phyloP scores from a whole-genome alignment of 148 eudicot genomes.

The Chenopodium berlandieri region DNA sequence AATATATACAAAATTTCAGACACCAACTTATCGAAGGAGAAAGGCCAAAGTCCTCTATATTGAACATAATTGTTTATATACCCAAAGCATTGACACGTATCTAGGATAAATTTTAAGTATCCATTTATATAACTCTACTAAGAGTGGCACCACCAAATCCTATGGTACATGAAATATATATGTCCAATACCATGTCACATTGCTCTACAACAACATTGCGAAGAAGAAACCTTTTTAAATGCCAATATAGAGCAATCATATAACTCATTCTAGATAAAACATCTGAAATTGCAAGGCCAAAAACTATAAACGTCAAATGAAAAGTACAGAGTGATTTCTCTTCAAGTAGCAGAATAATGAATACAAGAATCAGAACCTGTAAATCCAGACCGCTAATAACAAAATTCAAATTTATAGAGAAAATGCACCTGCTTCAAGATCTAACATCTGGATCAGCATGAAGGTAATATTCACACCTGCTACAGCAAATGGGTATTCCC shows the following conservation, averaged over 20 bases:
- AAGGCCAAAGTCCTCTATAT: not conserved
- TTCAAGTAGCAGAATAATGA: not conserved
- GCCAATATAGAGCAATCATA: not conserved
- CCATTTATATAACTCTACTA: not conserved
- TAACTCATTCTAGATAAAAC: not conserved
- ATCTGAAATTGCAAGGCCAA: not conserved
- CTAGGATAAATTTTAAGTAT: not conserved
- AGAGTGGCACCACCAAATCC: not conserved
- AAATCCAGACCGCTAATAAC: not conserved
- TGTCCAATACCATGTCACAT: not conserved
- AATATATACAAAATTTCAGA: not conserved
- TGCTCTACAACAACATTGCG: not conserved
- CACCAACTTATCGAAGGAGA: not conserved
- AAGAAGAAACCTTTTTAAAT: not conserved
- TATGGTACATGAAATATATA: not conserved
- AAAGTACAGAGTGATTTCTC: not conserved
- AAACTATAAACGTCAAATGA: not conserved
- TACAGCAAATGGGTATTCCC: constrained; percentile 99
- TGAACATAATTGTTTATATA: not conserved
- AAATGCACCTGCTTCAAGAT: constrained; percentile 78
- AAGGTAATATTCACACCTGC: constrained; percentile 98
- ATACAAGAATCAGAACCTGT: not conserved
- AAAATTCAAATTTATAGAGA: constrained; percentile 7
- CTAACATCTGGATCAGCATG: constrained; percentile 96
- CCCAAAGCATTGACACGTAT: not conserved